Base-by-base conservation (phyloP, 306 rosid genomes). In the Dryas octopetala region DNA sequence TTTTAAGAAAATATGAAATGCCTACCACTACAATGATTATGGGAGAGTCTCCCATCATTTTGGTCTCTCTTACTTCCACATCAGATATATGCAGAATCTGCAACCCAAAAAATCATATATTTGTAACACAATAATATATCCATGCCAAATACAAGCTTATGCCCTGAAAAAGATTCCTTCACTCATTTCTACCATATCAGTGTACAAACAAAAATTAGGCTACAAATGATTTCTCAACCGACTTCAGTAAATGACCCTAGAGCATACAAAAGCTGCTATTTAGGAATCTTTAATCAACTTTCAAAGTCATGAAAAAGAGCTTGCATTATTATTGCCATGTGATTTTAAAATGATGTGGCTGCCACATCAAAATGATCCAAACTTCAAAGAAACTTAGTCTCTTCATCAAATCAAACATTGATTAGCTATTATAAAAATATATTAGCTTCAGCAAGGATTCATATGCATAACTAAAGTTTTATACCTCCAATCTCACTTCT, bases 81-180 rank as follows among this genome's bases (percentile, higher is more conserved):
- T 95, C 99, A 3, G 97, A 89, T 70, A 95, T 82, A 83, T 92
- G 98, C 73, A 95, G 86, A 81, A 95, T 92, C 98, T 92, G 88
- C 83, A 84, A 48, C 19, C 55, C 66, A 19, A 63, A 49, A 80
- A 71, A 19, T 60, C 78, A 73, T 64, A 50, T 66, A 72, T 70
- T 55, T 77, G n/a, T 73, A 76, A 71, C 46, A 48, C n/a, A 8
- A 68, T 13, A 11, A 63, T 63, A 63, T 62, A 28, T 40, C 38
- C 7, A 49, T 28, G 28, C 55, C 51, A 46, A 32, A 28, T 15
- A 51, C 19, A 11, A 14, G 48, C 41, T 50, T 9, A 1, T 3
- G 23, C 10, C 51, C 28, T 64, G 61, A 69, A 69, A 16, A 69
- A 6, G 46, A 26, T 38, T 51, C 74, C 48, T 5, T 38, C 48